phyloP scores from a whole-genome alignment of 1,284 basidiomycete species.

The Sporisorium exsertum region DNA sequence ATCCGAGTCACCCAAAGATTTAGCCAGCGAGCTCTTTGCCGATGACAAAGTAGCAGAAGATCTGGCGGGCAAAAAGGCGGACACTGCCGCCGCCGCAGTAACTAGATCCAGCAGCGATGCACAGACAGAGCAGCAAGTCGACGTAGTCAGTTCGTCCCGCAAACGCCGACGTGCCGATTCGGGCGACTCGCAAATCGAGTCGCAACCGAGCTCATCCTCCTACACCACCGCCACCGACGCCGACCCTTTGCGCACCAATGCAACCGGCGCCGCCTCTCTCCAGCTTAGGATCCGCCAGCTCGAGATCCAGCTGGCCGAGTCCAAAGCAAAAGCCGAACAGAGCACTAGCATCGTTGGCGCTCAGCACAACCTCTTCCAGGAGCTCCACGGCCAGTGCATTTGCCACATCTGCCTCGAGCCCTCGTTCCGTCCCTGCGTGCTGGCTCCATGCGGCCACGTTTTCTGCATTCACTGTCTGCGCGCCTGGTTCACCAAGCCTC shows the following conservation, averaged over 20 bases:
- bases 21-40: constrained; percentile 25
- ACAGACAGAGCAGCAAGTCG: constrained; percentile 1
- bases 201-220: constrained; percentile 30
- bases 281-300: constrained; percentile 43
- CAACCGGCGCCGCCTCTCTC: constrained; percentile 15
- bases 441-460: constrained; percentile 64
- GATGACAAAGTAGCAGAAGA: constrained; percentile 15
- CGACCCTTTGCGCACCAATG: constrained; percentile 12
- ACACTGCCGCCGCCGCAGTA: not conserved
- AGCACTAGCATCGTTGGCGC: constrained; percentile 25
- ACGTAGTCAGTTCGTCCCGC: constrained; percentile 10
- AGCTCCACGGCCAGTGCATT: constrained; percentile 46
- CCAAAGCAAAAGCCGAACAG: constrained; percentile 24
- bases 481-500: constrained; percentile 61
- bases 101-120: not conserved
- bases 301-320: constrained; percentile 36
- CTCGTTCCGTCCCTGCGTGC: constrained; percentile 56
- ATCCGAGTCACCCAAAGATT: constrained; percentile 7
- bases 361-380: constrained; percentile 38
- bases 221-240: constrained; percentile 22
- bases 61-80: not conserved
- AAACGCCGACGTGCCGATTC: constrained; percentile 30
- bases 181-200: constrained; percentile 18
- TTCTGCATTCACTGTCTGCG: constrained; percentile 65
- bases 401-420: constrained; percentile 61